Conservation (phyloP, 2,329 filamentous ascomycete species). For the Diaporthe sp. region DNA sequence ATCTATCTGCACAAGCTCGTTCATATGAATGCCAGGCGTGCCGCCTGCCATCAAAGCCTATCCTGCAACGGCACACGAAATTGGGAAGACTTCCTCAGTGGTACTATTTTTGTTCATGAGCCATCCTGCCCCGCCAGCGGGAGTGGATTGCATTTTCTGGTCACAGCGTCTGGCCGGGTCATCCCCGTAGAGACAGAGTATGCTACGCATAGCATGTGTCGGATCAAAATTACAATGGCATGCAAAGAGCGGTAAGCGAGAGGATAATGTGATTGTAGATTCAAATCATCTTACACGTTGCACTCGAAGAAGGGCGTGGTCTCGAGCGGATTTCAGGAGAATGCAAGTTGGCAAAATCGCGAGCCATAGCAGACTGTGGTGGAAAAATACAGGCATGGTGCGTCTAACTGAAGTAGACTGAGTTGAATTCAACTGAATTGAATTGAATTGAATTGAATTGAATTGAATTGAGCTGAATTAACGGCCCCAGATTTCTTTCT, state of each 20-base stretch:
- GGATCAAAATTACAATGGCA: slow-evolving; percentile 4
- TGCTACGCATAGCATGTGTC: neutral
- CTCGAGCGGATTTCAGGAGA: neutral
- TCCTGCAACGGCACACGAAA: neutral
- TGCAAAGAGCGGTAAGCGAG: slow-evolving; percentile 7
- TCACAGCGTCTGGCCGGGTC: neutral
- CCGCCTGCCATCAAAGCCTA: neutral
- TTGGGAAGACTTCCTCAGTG: neutral
- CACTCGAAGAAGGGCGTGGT: neutral
- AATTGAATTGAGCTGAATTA: neutral
- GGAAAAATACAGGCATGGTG: neutral
- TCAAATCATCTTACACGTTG: neutral
- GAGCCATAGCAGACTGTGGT: neutral
- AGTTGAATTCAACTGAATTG: neutral
- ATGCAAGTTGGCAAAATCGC: neutral
- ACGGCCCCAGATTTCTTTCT: neutral
- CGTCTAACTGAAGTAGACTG: neutral
- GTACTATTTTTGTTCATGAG: neutral
- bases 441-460: too few relatives aligned
- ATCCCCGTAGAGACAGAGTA: neutral
- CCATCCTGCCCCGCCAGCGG: neutral
- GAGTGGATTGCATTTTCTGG: neutral
- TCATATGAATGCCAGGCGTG: neutral
- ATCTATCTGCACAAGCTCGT: neutral
- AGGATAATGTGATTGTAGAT: neutral